Evolutionary conservation across 148 eudicot genomes (phyloP).

Genomic region (Cornus florida): DNA sequence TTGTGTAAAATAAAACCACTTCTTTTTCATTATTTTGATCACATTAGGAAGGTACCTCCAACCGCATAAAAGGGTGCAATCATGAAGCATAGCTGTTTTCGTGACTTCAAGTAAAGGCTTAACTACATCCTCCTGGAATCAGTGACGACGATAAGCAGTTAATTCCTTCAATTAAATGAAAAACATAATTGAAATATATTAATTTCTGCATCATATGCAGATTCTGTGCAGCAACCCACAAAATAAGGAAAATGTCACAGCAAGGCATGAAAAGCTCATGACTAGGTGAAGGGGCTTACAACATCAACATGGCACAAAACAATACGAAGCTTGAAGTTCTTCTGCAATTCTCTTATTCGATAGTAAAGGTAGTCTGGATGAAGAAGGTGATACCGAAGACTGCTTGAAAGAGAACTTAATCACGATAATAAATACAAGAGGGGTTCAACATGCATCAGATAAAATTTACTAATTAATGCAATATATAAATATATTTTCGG

Average conservation of each 20-base stretch:
- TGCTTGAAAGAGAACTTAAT: slow-evolving; percentile 31
- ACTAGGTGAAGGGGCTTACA: slow-evolving; percentile 47
- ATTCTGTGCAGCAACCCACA: not conserved
- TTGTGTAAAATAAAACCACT: not conserved
- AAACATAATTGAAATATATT: not conserved
- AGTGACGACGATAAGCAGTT: slow-evolving; percentile 17
- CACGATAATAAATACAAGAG: not conserved
- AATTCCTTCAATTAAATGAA: slow-evolving; percentile 1
- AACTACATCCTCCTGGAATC: slow-evolving; percentile 86
- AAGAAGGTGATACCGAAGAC: slow-evolving; percentile 91
- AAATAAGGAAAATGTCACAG: not conserved
- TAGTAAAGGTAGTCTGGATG: slow-evolving; percentile 91
- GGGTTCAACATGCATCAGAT: not conserved
- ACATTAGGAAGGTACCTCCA: slow-evolving; percentile 63
- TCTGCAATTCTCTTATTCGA: slow-evolving; percentile 88
- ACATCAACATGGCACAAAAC: slow-evolving; percentile 93
- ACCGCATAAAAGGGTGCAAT: slow-evolving; percentile 89
- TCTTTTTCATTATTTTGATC: not conserved
- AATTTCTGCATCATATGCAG: too few relatives aligned
- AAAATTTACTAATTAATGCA: not conserved
- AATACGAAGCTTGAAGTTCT: slow-evolving; percentile 83
- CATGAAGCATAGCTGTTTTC: slow-evolving; percentile 89
- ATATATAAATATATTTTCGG: not conserved
- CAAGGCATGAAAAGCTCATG: not conserved
- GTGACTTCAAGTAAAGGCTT: slow-evolving; percentile 95